phyloP scores from a whole-genome alignment of 1,139 yeast species.

The Yamadazyma epiphylla region DNA sequence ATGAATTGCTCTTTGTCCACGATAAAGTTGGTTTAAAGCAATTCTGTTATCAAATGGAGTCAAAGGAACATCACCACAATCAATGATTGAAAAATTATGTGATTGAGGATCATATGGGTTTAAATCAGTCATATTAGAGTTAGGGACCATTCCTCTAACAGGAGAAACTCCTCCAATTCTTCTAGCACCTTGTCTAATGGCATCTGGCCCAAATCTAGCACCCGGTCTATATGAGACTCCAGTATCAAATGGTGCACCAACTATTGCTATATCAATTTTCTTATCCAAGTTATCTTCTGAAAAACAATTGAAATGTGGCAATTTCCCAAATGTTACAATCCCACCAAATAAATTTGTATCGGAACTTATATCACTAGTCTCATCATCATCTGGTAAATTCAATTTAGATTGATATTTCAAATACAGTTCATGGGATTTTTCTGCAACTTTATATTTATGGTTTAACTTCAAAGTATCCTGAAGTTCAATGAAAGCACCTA shows the following conservation, averaged over 20 bases:
- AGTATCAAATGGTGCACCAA: constrained; percentile 31
- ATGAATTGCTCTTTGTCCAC: constrained; percentile 48
- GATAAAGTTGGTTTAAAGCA: constrained; percentile 49
- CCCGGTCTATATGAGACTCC: constrained; percentile 28
- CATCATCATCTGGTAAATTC: constrained; percentile 33
- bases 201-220: constrained; percentile 28
- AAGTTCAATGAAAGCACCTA: constrained; percentile 1
- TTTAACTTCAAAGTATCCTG: not conserved
- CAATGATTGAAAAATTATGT: constrained; percentile 38
- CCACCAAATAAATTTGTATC: constrained; percentile 34
- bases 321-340: constrained; percentile 43
- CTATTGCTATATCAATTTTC: constrained; percentile 24
- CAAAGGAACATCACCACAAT: constrained; percentile 57
- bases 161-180: constrained; percentile 36
- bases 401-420: constrained; percentile 20
- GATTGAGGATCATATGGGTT: constrained; percentile 22
- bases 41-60: constrained; percentile 53
- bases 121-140: constrained; percentile 15
- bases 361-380: constrained; percentile 27
- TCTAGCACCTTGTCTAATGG: constrained; percentile 19
- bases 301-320: constrained; percentile 38
- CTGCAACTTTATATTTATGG: constrained; percentile 4
- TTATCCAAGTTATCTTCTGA: constrained; percentile 12
- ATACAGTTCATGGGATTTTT: constrained; percentile 12
- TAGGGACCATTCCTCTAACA: constrained; percentile 25